phyloP scores from a whole-genome alignment of 2,329 filamentous ascomycete species.

The Orbilia javanica region DNA sequence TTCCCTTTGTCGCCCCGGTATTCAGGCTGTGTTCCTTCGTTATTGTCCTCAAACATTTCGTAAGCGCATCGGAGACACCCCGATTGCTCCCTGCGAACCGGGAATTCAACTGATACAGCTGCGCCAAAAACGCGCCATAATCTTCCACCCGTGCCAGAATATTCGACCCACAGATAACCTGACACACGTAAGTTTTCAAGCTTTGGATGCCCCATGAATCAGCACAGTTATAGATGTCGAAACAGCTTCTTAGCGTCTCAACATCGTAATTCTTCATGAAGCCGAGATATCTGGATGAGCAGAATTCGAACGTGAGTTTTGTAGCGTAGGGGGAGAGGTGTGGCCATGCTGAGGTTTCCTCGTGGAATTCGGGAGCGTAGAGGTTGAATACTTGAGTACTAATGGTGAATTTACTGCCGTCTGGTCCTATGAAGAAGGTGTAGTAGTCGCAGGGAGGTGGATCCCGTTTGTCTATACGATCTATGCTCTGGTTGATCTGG shows the following conservation, averaged over 20 bases:
- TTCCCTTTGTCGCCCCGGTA: background rate
- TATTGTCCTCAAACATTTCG: conserved; percentile 13
- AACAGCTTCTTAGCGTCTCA: conserved; percentile 18
- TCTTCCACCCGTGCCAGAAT: conserved; percentile 8
- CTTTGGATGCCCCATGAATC: conserved; percentile 23
- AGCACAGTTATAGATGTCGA: conserved; percentile 34
- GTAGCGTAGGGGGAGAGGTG: conserved; percentile 17
- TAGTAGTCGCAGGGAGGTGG: background rate
- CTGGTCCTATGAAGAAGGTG: conserved; percentile 8
- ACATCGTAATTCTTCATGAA: background rate
- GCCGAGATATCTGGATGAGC: background rate
- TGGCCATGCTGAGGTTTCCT: conserved; percentile 12
- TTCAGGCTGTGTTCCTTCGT: conserved; percentile 7
- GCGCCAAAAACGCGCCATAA: conserved; percentile 27
- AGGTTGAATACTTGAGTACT: background rate
- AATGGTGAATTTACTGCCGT: conserved; percentile 9
- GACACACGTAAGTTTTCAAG: conserved; percentile 19
- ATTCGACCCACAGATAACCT: background rate
- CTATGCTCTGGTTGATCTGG: background rate
- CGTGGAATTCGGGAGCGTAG: conserved; percentile 18
- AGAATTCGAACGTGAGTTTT: conserved; percentile 9
- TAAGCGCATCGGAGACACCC: background rate
- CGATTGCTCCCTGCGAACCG: background rate
- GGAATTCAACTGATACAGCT: conserved; percentile 29
- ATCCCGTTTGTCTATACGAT: background rate